Evolutionary conservation across 306 rosid species (phyloP), one percentile per base, ranked within the genome.

Genomic region (Senna tora): DNA sequence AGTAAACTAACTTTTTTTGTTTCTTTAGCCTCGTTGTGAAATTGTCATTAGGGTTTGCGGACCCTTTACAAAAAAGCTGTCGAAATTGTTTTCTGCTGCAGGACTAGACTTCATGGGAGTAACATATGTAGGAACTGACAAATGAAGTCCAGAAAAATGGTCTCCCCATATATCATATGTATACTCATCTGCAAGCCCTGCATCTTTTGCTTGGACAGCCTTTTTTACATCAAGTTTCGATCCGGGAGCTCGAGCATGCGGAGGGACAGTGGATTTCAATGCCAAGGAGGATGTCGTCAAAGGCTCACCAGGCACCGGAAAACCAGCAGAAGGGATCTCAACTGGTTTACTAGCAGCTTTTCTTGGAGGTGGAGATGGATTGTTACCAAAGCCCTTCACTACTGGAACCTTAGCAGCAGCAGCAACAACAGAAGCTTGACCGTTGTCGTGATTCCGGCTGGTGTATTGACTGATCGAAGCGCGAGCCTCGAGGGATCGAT

Each of bases 151-250:
- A 63, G 96, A 83, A 20, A 93, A 89, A 83, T 90, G 97, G 43
- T 77, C 96, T 53, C 95, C 97, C 99, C 99, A 94, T 46, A 94
- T 94, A 84, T 94, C 99, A 85, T 94, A 91, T 59, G 82, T 72
- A 82, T 86, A 89, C 81, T 89, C 85, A 74, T 87, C 92, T 50
- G 81, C 81, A 69, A 32, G 69, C 72, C 73, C 75, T 55, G 70
- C 58, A 73, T 80, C 84, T 36, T 71, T 88, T 57, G 67, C 79
- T 53, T 59, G 49, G 55, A 46, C 72, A 77, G 66, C 56, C 79
- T 82, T 80, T 57, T 20, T 83, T 76, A 51, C 75, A 36, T 62
- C 46, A 47, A 79, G 82, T 77, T 85, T 79, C 21, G 88, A 81
- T 58, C 97, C 98, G 2, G 96, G 97, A 66, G 98, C 96, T 41